phyloP scores from a whole-genome alignment of 2,329 filamentous ascomycete species.

The Balansia obtecta region DNA sequence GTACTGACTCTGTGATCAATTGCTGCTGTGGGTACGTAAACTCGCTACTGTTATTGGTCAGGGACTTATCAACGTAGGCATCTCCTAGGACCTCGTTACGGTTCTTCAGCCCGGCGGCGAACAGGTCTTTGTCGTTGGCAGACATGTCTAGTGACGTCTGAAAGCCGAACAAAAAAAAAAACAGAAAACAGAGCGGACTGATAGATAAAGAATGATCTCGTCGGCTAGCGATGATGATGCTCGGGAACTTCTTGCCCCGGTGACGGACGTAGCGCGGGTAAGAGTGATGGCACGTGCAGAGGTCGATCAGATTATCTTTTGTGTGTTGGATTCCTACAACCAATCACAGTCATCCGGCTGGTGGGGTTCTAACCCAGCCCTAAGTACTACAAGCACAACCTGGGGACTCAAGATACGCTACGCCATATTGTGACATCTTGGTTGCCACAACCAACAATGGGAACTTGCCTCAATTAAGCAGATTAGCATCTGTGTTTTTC shows the following conservation, averaged over 20 bases:
- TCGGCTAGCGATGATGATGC: neutral
- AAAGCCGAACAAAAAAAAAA: neutral
- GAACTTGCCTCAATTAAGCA: neutral
- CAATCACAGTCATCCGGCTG: no score
- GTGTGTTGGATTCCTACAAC: no score
- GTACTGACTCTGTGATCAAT: conserved; percentile 37
- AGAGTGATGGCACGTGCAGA: neutral
- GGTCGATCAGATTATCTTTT: no score
- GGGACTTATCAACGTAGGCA: conserved; percentile 42
- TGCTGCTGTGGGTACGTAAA: conserved; percentile 28
- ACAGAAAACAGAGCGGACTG: neutral
- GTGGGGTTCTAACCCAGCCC: no score
- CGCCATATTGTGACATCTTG: no score
- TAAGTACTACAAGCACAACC: no score
- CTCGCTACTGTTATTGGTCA: conserved; percentile 28
- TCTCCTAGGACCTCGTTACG: conserved; percentile 45
- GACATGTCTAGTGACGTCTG: neutral
- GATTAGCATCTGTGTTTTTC: neutral
- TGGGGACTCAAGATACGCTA: no score
- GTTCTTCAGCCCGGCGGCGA: conserved; percentile 45
- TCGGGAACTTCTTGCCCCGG: neutral
- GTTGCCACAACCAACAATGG: neutral
- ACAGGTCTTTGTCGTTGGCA: conserved; percentile 23
- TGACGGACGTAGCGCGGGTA: neutral
- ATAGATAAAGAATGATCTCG: neutral